Evolutionary conservation across 495 filamentous ascomycete genomes (phyloP).

Genomic region (Xylaria nigripes): DNA sequence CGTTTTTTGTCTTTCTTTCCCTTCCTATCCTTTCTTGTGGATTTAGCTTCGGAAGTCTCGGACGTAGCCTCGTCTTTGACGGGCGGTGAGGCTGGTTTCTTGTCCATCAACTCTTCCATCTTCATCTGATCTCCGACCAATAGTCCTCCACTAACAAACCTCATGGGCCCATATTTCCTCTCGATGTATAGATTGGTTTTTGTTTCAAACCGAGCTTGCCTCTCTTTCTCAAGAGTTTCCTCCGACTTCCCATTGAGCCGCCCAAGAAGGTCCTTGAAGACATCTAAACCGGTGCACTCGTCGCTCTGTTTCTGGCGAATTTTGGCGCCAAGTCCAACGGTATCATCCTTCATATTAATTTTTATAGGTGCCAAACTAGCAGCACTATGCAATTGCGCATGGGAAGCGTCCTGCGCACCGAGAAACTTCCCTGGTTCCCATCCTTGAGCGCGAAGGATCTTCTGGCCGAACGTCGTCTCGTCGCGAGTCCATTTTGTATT

Average conservation of each 20-base stretch:
- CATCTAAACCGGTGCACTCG: conserved; percentile 73
- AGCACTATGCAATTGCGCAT: conserved; percentile 64
- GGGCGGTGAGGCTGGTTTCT: not conserved
- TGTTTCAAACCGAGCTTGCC: conserved; percentile 50
- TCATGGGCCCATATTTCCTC: conserved; percentile 62
- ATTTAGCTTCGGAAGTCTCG: conserved; percentile 2
- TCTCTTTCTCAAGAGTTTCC: conserved; percentile 55
- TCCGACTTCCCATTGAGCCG: conserved; percentile 82
- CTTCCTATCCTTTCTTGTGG: conserved; percentile 13
- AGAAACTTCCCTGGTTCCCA: conserved; percentile 81
- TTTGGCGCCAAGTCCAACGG: conserved; percentile 77
- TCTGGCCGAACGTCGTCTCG: conserved; percentile 75
- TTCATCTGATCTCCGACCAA: conserved; percentile 58
- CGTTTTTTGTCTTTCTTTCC: conserved; percentile 37
- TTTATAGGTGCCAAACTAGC: conserved; percentile 71
- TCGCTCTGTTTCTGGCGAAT: conserved; percentile 49
- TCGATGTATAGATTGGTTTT: conserved; percentile 60
- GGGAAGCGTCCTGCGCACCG: conserved; percentile 62
- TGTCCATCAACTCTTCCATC: conserved; percentile 23
- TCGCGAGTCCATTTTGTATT: conserved; percentile 85
- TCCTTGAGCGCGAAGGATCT: conserved; percentile 75
- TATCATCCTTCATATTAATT: conserved; percentile 79
- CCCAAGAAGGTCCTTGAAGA: conserved; percentile 75
- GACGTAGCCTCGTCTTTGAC: conserved; percentile 9
- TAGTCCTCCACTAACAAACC: conserved; percentile 74